These are phyloP conservation scores for Blastocystis sp. DNA, from an alignment of 352 stramenopile genomes.

Conservation along the genomic window DNA sequence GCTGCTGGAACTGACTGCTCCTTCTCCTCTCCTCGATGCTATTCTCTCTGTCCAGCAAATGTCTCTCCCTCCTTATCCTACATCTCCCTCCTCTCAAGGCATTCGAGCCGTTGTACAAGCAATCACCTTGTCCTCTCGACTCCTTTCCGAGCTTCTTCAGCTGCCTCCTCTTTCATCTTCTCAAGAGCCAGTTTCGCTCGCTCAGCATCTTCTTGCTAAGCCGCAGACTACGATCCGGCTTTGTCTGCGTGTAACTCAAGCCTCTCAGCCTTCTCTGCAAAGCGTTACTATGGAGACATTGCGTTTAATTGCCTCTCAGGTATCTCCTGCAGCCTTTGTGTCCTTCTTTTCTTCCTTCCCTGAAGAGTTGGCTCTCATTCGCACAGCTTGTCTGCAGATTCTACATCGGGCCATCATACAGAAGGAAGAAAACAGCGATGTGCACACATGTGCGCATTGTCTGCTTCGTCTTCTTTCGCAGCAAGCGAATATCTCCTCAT, in stretches of 20 bases:
- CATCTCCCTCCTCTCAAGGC: background rate
- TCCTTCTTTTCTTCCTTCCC: constrained; percentile 22
- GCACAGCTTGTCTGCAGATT: background rate
- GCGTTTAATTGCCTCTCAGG: background rate
- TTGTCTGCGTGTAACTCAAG: background rate
- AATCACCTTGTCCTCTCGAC: background rate
- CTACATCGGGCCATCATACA: background rate
- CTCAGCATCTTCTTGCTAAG: constrained; percentile 24
- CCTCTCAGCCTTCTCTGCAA: background rate
- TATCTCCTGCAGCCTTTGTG: background rate
- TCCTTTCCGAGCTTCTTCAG: background rate
- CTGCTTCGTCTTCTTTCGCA: background rate
- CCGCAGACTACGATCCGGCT: background rate
- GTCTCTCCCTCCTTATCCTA: background rate
- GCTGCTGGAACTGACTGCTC: background rate
- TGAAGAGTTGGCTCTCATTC: background rate
- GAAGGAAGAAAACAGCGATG: background rate
- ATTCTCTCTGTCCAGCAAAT: background rate
- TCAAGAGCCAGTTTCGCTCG: background rate
- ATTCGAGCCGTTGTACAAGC: background rate
- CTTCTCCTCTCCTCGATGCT: background rate
- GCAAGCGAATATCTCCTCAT: background rate
- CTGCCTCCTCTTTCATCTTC: background rate
- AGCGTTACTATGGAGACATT: background rate
- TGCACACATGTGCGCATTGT: background rate